These are phyloP conservation scores for Annulohypoxylon truncatum DNA, from an alignment of 2,329 filamentous ascomycete species.

Conservation along the genomic window DNA sequence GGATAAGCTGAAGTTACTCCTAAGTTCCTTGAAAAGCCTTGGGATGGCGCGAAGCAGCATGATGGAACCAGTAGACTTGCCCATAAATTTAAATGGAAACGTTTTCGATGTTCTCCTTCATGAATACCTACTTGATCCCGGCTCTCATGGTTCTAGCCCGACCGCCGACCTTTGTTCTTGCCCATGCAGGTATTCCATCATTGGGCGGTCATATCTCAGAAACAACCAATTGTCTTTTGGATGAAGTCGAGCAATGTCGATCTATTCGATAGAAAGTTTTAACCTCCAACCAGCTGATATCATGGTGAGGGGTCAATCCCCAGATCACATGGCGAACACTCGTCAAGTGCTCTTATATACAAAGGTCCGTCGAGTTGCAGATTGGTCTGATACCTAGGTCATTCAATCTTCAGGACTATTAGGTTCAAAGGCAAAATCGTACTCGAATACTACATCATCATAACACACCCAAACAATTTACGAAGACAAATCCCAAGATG, in stretches of 20 bases:
- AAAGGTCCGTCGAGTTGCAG: not conserved
- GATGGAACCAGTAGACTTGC: not conserved
- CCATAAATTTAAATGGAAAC: not conserved
- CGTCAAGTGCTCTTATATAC: slow-evolving; percentile 41
- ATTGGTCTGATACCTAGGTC: not conserved
- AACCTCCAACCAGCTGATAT: slow-evolving; percentile 43
- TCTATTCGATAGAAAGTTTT: slow-evolving; percentile 35
- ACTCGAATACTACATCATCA: slow-evolving; percentile 2
- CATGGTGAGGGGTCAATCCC: slow-evolving; percentile 45
- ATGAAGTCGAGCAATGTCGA: slow-evolving; percentile 27
- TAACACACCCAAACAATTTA: not conserved
- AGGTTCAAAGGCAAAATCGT: not conserved
- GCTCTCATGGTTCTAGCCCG: not conserved
- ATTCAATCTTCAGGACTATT: not conserved
- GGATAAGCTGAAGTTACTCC: not conserved
- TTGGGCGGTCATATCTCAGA: slow-evolving; percentile 17
- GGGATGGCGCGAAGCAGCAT: not conserved
- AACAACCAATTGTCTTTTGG: slow-evolving; percentile 30
- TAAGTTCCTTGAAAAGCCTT: not conserved
- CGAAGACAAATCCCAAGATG: slow-evolving; percentile 37
- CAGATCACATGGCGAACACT: slow-evolving; percentile 21
- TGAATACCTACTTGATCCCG: not conserved
- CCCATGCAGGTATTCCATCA: slow-evolving; percentile 23
- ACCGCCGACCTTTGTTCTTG: not conserved
- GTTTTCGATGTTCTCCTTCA: not conserved